phyloP scores from a whole-genome alignment of 2,329 filamentous ascomycete species.

The Aspergillus carbonarius region DNA sequence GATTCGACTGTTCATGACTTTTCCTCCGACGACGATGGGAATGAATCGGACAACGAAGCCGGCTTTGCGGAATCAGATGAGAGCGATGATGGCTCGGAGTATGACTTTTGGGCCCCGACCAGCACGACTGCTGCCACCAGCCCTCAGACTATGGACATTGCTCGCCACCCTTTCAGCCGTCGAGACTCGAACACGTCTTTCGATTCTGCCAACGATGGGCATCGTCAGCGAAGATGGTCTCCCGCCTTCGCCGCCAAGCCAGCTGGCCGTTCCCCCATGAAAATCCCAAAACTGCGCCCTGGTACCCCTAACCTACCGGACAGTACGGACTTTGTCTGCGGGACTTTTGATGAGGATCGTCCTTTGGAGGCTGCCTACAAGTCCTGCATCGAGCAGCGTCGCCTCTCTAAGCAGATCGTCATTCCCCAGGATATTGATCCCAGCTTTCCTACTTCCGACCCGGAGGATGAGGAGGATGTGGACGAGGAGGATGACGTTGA shows the following conservation, averaged over 20 bases:
- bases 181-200: constrained; percentile 55
- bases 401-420: constrained; percentile 73
- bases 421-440: constrained; percentile 98
- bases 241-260: constrained; percentile 30
- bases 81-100: constrained; percentile 63
- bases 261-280: constrained; percentile 38
- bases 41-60: constrained; percentile 76
- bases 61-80: constrained; percentile 70
- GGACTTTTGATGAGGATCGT: constrained; percentile 91
- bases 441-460: constrained; percentile 92
- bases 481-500: constrained; percentile 61
- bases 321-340: constrained; percentile 98
- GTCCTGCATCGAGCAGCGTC: constrained; percentile 76
- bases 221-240: constrained; percentile 26
- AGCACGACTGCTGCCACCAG: constrained; percentile 52
- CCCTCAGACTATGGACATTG: constrained; percentile 51
- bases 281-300: constrained; percentile 59
- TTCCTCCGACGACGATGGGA: constrained; percentile 62
- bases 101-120: constrained; percentile 62
- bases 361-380: constrained; percentile 93
- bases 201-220: constrained; percentile 47
- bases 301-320: constrained; percentile 84
- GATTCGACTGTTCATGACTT: constrained; percentile 57
- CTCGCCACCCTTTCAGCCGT: constrained; percentile 48
- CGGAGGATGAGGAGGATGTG: constrained; percentile 79